Evolutionary conservation across 2,329 filamentous ascomycete species (phyloP), one percentile per base, ranked within the genome.

Genomic region (Ceratocystis destructans): DNA sequence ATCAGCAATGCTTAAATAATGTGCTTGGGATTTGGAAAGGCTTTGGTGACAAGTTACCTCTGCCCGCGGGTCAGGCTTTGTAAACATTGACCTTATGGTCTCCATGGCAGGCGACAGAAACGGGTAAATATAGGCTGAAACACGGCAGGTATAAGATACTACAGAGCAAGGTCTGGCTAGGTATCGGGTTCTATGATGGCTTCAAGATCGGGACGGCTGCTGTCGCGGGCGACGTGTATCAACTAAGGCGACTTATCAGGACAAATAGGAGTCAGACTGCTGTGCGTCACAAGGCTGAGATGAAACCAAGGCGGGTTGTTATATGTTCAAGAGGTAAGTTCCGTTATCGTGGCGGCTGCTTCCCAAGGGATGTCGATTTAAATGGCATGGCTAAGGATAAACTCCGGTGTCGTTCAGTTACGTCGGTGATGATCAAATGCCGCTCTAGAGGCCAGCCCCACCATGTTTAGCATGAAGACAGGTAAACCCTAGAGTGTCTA

Each of bases 31-130:
- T 15, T 41, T 12, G 37, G 10, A 15, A 41, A 41, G 25, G 55
- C 55, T 37, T 53, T 59, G 22, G 48, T 28, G 25, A 28, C 22
- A 57, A 61, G 37, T 59, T 79, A 96, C 93, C 82, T 99, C 93
- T 69, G 88, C 88, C 76, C 95, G 88, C 57, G 94, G 94, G 74
- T 96, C 92, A 46, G 94, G 93, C 77, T 90, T 93, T 76, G 86
- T 90, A 77, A 97, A 93, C 72, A 96, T 85, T 68, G 87, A 81
- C 76, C 86, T 90, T 74, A 97, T 81, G 55, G 88, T 83, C 79
- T 97, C 90, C 94, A 97, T 97, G 73, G 71, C 76, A 73, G 71
- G 17, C 65, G 70, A 53, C 55, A 64, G 63, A 67, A n/a, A 33
- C 28, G 12, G 28, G 28, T 15, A 15, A 2, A 8, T 37, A 7